Percentiles rank a stretch among this genome's conserved stretches.
Conservation (phyloP, 345 rosid genomes). For the Gossypium longicalyx region DNA sequence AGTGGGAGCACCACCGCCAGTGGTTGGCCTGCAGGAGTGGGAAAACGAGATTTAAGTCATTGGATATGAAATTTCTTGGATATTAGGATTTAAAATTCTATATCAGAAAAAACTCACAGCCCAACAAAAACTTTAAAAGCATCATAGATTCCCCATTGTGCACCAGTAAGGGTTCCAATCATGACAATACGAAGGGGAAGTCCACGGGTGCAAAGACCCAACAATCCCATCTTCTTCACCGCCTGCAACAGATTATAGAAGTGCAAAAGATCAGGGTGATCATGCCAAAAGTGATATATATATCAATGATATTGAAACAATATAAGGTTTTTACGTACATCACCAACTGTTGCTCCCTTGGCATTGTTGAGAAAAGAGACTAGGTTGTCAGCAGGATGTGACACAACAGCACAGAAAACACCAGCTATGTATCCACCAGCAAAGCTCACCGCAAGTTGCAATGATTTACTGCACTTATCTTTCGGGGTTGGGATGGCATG, state of each 20-base stretch:
- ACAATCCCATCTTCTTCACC: conserved; percentile 58
- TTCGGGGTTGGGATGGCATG: conserved; percentile 72
- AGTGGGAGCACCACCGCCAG: conserved; percentile 53
- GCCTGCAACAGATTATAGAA: conserved; percentile 46
- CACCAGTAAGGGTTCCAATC: conserved; percentile 95
- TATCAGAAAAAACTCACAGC: conserved; percentile 51
- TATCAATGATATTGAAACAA: background rate
- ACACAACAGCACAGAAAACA: conserved; percentile 77
- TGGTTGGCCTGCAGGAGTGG: conserved; percentile 46
- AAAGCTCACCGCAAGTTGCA: conserved; percentile 91
- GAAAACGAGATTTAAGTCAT: background rate
- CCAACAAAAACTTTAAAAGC: conserved; percentile 89
- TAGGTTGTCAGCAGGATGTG: conserved; percentile 95
- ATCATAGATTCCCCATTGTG: conserved; percentile 93
- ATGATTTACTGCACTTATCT: conserved; percentile 64
- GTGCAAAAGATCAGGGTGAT: background rate
- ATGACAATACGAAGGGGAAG: conserved; percentile 93
- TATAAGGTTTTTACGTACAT: conserved; percentile 44
- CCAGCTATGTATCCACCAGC: conserved; percentile 96
- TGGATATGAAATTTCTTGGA: background rate
- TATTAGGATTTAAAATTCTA: background rate
- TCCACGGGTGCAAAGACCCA: conserved; percentile 85
- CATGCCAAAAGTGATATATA: background rate
- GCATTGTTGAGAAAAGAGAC: conserved; percentile 97
- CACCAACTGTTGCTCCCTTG: conserved; percentile 78